phyloP scores from a whole-genome alignment of 352 stramenopile genomes.

The Blastocystis sp. region DNA sequence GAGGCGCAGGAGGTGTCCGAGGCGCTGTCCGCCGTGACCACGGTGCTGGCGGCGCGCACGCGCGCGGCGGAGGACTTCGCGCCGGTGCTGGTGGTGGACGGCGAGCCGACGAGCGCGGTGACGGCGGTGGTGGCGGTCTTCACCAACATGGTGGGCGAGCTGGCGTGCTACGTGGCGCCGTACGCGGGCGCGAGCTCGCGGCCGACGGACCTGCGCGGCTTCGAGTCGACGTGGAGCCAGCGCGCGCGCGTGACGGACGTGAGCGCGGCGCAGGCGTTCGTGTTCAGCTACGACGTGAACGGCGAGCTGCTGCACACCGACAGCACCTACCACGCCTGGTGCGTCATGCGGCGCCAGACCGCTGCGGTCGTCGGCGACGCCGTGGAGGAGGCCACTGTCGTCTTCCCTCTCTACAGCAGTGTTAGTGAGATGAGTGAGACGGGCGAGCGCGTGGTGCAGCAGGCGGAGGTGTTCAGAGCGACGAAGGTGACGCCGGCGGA shows the following conservation, averaged over 20 bases:
- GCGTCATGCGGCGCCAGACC: neutral
- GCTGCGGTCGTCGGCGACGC: neutral
- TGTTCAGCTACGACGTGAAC: slow-evolving; percentile 20
- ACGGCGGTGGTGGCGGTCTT: slow-evolving; percentile 9
- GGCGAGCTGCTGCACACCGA: neutral
- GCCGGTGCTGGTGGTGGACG: slow-evolving; percentile 41
- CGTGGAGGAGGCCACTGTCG: neutral
- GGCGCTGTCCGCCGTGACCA: neutral
- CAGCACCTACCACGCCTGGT: slow-evolving; percentile 34
- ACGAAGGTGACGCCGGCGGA: neutral
- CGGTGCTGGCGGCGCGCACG: neutral
- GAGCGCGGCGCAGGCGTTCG: neutral
- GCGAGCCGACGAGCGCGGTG: slow-evolving; percentile 13
- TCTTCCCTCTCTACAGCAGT: slow-evolving; percentile 19
- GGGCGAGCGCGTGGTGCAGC: neutral
- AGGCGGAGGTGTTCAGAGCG: neutral
- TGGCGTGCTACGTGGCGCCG: slow-evolving; percentile 39
- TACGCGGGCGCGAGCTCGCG: slow-evolving; percentile 3
- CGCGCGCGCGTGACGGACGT: neutral
- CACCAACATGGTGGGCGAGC: slow-evolving; percentile 30
- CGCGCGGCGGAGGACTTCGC: neutral
- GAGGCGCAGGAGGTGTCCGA: neutral
- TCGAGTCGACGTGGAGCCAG: slow-evolving; percentile 12
- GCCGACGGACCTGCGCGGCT: neutral
- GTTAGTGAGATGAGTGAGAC: too few species aligned